phyloP scores from a whole-genome alignment of 208 protist genomes.

The Zelonia costaricensis region DNA sequence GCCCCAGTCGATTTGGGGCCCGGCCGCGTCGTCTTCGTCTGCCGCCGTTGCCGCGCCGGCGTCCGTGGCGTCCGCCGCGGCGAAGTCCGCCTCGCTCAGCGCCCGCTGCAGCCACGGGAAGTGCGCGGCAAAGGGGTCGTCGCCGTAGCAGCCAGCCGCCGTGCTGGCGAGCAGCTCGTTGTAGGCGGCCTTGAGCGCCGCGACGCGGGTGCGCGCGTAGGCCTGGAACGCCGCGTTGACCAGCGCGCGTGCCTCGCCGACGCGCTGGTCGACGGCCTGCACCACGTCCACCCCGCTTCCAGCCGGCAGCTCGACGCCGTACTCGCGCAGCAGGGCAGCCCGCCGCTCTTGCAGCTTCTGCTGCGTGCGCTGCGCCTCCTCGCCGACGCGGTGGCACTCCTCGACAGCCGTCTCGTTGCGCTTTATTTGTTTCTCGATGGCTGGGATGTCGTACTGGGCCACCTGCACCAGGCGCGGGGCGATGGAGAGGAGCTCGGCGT shows the following conservation, averaged over 20 bases:
- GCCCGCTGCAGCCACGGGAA: constrained; percentile 63
- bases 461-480: constrained; percentile 58
- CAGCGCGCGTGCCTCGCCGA: constrained; percentile 22
- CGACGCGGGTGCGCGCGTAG: constrained; percentile 31
- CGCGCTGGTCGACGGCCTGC: constrained; percentile 35
- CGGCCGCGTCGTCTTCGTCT: constrained; percentile 7
- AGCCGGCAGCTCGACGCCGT: constrained; percentile 27
- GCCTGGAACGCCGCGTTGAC: constrained; percentile 32
- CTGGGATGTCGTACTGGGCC: constrained; percentile 74
- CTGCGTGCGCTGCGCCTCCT: constrained; percentile 43
- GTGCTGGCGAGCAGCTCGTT: constrained; percentile 24
- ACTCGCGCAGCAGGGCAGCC: constrained; percentile 30
- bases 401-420: constrained; percentile 39
- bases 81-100: constrained; percentile 21
- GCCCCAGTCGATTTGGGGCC: constrained; percentile 72
- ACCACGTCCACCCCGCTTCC: constrained; percentile 23
- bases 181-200: constrained; percentile 40
- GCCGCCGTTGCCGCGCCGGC: background rate
- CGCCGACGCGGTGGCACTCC: constrained; percentile 56
- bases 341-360: constrained; percentile 39
- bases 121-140: constrained; percentile 42
- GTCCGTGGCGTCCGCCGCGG: background rate
- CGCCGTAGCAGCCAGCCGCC: constrained; percentile 33
- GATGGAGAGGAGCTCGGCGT: constrained; percentile 35
- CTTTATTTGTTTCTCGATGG: constrained; percentile 58